Evolutionary conservation across 352 stramenopile species (phyloP), one percentile per base, ranked within the genome.

Genomic region (Pythium dissimile): DNA sequence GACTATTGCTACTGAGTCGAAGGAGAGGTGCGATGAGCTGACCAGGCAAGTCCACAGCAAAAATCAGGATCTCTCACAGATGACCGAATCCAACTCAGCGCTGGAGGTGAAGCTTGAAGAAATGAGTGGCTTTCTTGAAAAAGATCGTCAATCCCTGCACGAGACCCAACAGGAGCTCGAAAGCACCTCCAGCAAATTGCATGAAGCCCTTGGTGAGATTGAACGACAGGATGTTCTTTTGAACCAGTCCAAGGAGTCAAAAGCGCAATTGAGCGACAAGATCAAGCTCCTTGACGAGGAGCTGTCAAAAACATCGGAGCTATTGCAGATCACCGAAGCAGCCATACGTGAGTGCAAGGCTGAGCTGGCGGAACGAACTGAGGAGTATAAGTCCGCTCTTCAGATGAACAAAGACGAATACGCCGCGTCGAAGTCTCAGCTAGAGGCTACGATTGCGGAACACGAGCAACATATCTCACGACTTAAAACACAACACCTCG

Each of bases 291-390:
- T 58, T 8, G n/a, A 47, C 13, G 51, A 41, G 4, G 43, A 59
- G 18, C 11, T 54, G 1, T 3, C n/a, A 2, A 51, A 59, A 12
- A 48, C 43, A 5, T 43, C 43, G 6, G 43, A 59, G 9, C 18
- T 45, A n/a, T 35, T 65, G 5, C 41, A 59, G 26, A 44, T 59
- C 49, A 51, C 58, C 5, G 43, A 65, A 31, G 48, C 59, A 28
- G 41, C 58, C 13, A 10, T 65, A 20, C 56, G 47, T 15, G 46
- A 57, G 30, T 58, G 47, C 27, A 57, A 58, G 24, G 11, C 46
- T 13, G 56, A 64, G 31, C 13, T 64, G 6, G 31, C 24, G 5
- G 46, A 63, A 20, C 46, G 47, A 2, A 31, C 46, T 11, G 27
- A 63, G 31, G 34, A 44, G 21, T 62, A 50, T 34, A 31, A 48